These are phyloP conservation scores for Candida morakotiae DNA, from an alignment of 805 yeast genomes.

Conservation along the genomic window DNA sequence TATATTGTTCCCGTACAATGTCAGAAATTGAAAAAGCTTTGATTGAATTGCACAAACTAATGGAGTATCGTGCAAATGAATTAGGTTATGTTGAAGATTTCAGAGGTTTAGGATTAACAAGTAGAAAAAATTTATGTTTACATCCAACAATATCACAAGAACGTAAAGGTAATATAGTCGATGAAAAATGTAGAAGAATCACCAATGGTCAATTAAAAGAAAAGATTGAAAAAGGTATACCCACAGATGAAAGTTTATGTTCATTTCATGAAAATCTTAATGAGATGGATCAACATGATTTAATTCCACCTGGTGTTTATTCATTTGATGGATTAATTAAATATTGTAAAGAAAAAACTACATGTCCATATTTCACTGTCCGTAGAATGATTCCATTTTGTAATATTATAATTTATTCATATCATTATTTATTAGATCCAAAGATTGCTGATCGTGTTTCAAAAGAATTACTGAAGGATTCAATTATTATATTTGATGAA, in stretches of 20 bases:
- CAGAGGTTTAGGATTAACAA: slow-evolving; percentile 88
- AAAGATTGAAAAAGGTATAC: slow-evolving; percentile 44
- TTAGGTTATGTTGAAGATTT: slow-evolving; percentile 87
- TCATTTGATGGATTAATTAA: slow-evolving; percentile 81
- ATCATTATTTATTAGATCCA: slow-evolving; percentile 94
- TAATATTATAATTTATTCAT: slow-evolving; percentile 91
- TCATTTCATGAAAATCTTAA: slow-evolving; percentile 88
- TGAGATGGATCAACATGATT: slow-evolving; percentile 80
- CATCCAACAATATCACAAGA: slow-evolving; percentile 87
- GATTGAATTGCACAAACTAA: slow-evolving; percentile 81
- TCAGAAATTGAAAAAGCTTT: slow-evolving; percentile 97
- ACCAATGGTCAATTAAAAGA: slow-evolving; percentile 86
- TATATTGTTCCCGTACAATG: slow-evolving; percentile 99
- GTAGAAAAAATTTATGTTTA: slow-evolving; percentile 90
- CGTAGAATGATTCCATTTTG: slow-evolving; percentile 96
- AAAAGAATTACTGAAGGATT: slow-evolving; percentile 83
- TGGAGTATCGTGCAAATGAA: slow-evolving; percentile 81
- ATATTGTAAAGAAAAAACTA: slow-evolving; percentile 72
- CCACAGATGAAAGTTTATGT: slow-evolving; percentile 49
- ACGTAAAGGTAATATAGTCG: slow-evolving; percentile 87
- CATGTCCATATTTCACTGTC: slow-evolving; percentile 96
- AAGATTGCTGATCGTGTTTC: slow-evolving; percentile 96
- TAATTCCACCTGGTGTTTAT: slow-evolving; percentile 89
- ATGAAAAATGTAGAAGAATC: slow-evolving; percentile 92
- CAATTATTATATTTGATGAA: slow-evolving; percentile 94